Conservation (phyloP, 2,329 filamentous ascomycete genomes). For the Rhytidhysteron rufulum region DNA sequence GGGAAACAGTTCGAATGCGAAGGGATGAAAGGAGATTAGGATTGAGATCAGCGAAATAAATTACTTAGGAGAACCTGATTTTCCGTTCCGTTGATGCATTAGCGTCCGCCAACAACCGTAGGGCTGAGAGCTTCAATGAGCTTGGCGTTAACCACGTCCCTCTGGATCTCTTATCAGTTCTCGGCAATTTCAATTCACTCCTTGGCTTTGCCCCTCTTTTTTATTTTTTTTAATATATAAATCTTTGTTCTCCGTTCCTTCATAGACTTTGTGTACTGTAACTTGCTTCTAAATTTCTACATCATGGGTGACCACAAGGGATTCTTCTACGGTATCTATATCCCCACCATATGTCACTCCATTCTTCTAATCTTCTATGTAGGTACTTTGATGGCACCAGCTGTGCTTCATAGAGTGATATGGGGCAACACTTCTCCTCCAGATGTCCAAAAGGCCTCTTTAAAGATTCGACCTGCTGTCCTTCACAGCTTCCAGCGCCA, state of each 20-base stretch:
- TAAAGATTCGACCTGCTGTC: constrained; percentile 71
- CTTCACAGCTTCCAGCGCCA: constrained; percentile 68
- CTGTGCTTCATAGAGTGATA: constrained; percentile 81
- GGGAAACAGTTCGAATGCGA: no score
- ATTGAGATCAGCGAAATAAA: neutral
- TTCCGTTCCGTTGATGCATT: constrained; percentile 10
- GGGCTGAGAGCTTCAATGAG: constrained; percentile 9
- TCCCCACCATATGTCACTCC: neutral
- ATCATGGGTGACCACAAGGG: constrained; percentile 47
- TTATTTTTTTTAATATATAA: neutral
- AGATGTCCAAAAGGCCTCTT: constrained; percentile 47
- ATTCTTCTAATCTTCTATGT: constrained; percentile 4
- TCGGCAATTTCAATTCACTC: neutral
- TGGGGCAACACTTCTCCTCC: constrained; percentile 56
- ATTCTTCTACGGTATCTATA: constrained; percentile 59
- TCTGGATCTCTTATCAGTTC: constrained; percentile 11
- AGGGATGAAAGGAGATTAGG: no score
- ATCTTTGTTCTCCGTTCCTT: no score
- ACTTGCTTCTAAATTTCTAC: neutral
- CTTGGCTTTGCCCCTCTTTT: neutral
- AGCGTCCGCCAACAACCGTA: constrained; percentile 26
- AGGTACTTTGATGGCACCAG: constrained; percentile 73
- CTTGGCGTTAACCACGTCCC: no score
- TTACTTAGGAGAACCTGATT: neutral
- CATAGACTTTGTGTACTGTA: no score